Conservation (phyloP, 148 eudicot genomes). For the Rhododendron williamsianum region DNA sequence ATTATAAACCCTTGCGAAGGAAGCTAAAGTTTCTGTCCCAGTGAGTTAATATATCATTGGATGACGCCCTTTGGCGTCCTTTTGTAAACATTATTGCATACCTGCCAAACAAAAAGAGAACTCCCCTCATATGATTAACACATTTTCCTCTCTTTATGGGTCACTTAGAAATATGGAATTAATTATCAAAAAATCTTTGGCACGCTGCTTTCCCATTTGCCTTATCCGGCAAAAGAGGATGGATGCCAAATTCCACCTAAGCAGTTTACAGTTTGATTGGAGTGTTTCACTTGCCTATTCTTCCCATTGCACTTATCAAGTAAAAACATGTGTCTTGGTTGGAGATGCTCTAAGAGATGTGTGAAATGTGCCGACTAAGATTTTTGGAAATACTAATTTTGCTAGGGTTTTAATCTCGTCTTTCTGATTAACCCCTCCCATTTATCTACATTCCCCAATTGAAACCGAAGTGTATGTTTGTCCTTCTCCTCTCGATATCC, state of each 20-base stretch:
- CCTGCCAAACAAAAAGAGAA: neutral
- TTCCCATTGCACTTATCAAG: neutral
- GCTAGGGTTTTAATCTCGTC: neutral
- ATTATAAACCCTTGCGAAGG: constrained; percentile 77
- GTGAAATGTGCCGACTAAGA: neutral
- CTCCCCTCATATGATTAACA: neutral
- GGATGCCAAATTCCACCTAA: neutral
- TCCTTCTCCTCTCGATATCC: neutral
- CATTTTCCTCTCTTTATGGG: neutral
- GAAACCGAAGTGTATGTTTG: neutral
- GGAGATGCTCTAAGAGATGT: neutral
- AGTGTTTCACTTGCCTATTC: neutral
- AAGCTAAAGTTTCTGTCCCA: constrained; percentile 77
- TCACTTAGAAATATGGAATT: neutral
- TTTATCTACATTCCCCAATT: neutral
- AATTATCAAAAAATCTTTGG: neutral
- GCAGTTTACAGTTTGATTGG: neutral
- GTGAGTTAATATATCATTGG: constrained; percentile 35
- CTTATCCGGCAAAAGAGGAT: neutral
- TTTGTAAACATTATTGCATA: neutral
- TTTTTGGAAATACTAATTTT: neutral
- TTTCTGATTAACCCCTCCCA: neutral
- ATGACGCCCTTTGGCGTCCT: neutral
- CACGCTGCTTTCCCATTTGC: neutral
- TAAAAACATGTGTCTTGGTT: neutral